Percentiles rank a stretch among this genome's conserved stretches.
Conservation (phyloP, 2,329 filamentous ascomycete genomes). For the Anthostomella pinea region DNA sequence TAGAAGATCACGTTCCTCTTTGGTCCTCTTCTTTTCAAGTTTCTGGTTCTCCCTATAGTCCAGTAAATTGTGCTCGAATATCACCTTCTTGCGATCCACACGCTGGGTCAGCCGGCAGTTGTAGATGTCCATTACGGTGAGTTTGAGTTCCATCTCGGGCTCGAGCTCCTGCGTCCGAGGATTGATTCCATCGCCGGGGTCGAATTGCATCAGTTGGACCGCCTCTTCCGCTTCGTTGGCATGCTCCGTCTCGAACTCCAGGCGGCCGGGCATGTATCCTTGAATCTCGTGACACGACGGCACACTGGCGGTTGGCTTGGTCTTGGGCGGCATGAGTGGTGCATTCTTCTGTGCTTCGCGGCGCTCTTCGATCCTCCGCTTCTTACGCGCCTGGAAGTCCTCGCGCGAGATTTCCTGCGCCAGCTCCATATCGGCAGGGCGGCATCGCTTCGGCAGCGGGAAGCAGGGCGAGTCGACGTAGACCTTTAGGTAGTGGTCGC, state of each 20-base stretch:
- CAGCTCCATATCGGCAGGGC: conserved; percentile 74
- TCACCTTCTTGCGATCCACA: conserved; percentile 91
- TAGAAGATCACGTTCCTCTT: conserved; percentile 87
- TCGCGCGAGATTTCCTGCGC: conserved; percentile 81
- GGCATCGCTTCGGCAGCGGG: conserved; percentile 81
- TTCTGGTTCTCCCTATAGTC: conserved; percentile 92
- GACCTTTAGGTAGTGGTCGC: conserved; percentile 86
- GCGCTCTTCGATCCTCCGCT: conserved; percentile 86
- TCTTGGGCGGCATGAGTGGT: conserved; percentile 80
- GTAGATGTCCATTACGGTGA: conserved; percentile 98
- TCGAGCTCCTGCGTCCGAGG: conserved; percentile 78
- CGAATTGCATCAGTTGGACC: conserved; percentile 97
- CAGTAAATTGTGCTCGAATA: conserved; percentile 91
- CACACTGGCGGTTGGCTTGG: conserved; percentile 92
- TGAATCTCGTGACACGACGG: conserved; percentile 97
- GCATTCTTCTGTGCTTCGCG: conserved; percentile 85
- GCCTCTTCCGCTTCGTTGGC: conserved; percentile 98
- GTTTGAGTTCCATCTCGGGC: conserved; percentile 94
- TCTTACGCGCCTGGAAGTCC: conserved; percentile 90
- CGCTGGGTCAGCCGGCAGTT: conserved; percentile 87
- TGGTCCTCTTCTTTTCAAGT: conserved; percentile 89
- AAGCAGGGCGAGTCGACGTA: conserved; percentile 83
- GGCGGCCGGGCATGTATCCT: conserved; percentile 94
- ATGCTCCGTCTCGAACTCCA: conserved; percentile 97
- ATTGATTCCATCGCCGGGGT: conserved; percentile 91